phyloP scores from a whole-genome alignment of 2,329 filamentous ascomycete genomes.

The Penicillium concentricum region DNA sequence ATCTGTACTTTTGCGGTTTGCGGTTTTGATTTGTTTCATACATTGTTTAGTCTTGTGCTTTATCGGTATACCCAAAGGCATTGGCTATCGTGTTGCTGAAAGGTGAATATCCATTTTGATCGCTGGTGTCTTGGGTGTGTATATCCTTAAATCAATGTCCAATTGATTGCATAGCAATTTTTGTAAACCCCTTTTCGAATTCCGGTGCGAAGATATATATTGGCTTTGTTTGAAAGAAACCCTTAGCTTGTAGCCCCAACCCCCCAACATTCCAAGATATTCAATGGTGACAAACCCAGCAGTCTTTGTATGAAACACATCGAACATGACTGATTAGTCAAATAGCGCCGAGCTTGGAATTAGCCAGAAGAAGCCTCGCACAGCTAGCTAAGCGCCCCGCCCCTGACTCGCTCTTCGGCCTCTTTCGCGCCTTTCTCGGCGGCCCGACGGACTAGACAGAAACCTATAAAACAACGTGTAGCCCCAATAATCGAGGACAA shows the following conservation, averaged over 20 bases:
- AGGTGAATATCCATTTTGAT: neutral
- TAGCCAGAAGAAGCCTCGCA: neutral
- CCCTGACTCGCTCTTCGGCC: neutral
- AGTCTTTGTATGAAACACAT: neutral
- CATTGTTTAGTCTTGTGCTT: conserved; percentile 1
- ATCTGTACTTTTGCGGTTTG: neutral
- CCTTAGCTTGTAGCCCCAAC: neutral
- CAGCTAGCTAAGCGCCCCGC: neutral
- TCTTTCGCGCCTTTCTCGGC: neutral
- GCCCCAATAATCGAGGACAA: too few species aligned
- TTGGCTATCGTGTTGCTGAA: conserved; percentile 4
- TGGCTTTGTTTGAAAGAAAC: neutral
- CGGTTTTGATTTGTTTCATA: neutral
- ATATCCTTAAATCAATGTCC: neutral
- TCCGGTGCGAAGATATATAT: neutral
- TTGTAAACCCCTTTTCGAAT: neutral
- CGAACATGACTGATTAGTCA: neutral
- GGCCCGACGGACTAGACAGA: neutral
- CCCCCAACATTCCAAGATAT: neutral
- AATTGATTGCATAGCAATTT: neutral
- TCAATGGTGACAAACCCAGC: neutral
- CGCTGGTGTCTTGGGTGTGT: neutral
- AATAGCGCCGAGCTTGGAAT: neutral
- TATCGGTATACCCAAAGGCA: conserved; percentile 10
- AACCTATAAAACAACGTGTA: neutral